phyloP scores from a whole-genome alignment of 2,329 filamentous ascomycete species.

The Scedosporium minutisporum region DNA sequence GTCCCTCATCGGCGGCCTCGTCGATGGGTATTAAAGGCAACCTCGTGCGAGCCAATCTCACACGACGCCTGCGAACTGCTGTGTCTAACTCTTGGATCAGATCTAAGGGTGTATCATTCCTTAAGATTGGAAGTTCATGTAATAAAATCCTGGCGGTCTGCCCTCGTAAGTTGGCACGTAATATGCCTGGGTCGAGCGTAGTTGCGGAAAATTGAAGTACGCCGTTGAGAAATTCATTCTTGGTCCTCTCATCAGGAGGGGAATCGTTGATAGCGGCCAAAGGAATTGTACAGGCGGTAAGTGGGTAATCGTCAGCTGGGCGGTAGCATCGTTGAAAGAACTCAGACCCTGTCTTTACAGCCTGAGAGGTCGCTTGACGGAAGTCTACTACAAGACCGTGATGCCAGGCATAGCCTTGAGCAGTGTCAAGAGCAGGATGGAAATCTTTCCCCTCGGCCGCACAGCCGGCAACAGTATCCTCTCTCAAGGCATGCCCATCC shows the following conservation, averaged over 20 bases:
- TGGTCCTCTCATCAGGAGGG: not conserved
- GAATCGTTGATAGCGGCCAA: not conserved
- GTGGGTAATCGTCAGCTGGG: not conserved
- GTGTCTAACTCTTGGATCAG: not conserved
- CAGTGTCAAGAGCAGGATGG: constrained; percentile 1
- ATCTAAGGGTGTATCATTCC: not conserved
- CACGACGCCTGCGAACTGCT: not conserved
- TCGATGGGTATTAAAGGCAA: constrained; percentile 10
- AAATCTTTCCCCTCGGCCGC: not conserved
- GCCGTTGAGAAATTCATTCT: not conserved
- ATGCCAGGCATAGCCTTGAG: constrained; percentile 3
- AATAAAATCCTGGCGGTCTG: not conserved
- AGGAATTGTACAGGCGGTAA: not conserved
- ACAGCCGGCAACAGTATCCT: not conserved
- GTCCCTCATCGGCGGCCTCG: constrained; percentile 8
- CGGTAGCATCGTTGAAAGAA: not conserved
- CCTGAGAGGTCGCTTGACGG: not conserved
- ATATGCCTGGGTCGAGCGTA: not conserved
- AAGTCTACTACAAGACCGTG: constrained; percentile 4
- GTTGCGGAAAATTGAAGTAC: not conserved
- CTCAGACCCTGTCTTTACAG: not conserved
- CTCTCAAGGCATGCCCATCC: too few relatives aligned
- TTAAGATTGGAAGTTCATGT: not conserved
- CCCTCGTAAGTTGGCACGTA: not conserved
- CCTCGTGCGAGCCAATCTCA: not conserved